Evolutionary conservation across 2,329 filamentous ascomycete species (phyloP).

Genomic region (Apiospora pterosperma): DNA sequence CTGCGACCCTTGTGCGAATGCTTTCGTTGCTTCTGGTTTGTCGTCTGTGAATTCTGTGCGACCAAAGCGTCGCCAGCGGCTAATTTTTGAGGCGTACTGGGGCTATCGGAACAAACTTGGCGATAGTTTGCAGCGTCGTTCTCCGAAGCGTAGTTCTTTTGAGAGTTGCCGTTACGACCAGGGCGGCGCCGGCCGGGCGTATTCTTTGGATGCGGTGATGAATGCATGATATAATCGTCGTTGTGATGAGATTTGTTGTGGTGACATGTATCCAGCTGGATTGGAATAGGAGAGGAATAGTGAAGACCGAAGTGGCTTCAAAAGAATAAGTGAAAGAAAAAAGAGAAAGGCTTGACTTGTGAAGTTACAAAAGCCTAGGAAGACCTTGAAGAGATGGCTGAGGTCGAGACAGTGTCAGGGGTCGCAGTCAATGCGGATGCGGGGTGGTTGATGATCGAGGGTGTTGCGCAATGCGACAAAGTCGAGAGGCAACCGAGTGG

Average conservation of each 20-base stretch:
- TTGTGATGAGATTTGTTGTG: slow-evolving; percentile 20
- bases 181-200: slow-evolving; percentile 39
- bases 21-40: slow-evolving; percentile 26
- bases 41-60: slow-evolving; percentile 22
- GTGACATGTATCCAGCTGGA: neutral
- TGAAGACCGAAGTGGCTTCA: neutral
- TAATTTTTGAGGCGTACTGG: slow-evolving; percentile 45
- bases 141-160: slow-evolving; percentile 58
- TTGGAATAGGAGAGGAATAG: neutral
- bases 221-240: slow-evolving; percentile 29
- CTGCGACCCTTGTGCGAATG: slow-evolving; percentile 23
- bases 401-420: neutral
- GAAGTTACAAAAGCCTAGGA: neutral
- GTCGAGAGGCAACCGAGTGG: neutral
- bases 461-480: slow-evolving; percentile 2
- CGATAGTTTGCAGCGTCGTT: slow-evolving; percentile 44
- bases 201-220: slow-evolving; percentile 26
- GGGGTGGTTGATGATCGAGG: slow-evolving; percentile 2
- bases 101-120: slow-evolving; percentile 24
- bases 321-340: too few relatives aligned
- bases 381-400: neutral
- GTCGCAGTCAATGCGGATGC: slow-evolving; percentile 3
- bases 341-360: neutral
- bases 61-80: slow-evolving; percentile 34
- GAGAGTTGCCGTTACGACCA: slow-evolving; percentile 35